These are phyloP conservation scores for Cryptococcus sp. DNA, from an alignment of 1,284 basidiomycete genomes.

Conservation along the genomic window DNA sequence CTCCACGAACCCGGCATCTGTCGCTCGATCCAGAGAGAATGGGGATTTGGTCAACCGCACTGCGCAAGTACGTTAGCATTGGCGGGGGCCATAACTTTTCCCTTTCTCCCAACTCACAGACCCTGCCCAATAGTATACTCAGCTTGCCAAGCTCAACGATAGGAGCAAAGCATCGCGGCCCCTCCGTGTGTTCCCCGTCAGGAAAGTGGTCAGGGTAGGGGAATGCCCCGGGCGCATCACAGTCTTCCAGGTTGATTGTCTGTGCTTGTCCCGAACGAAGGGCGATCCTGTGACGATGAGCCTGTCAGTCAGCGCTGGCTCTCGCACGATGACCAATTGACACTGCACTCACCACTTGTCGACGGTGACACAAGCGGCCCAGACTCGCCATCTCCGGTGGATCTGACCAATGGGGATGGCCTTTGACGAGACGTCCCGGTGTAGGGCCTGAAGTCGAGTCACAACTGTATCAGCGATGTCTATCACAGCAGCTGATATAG, in stretches of 20 bases:
- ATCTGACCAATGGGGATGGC: conserved; percentile 7
- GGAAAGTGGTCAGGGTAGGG: conserved; percentile 15
- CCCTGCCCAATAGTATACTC: conserved; percentile 18
- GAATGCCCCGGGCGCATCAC: conserved; percentile 17
- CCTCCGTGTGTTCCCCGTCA: conserved; percentile 2
- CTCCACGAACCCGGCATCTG: conserved; percentile 12
- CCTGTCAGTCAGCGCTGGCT: too few relatives aligned
- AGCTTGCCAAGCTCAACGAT: conserved; percentile 14
- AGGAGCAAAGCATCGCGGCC: conserved; percentile 18
- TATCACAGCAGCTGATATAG: neutral
- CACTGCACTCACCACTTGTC: conserved; percentile 4
- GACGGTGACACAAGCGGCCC: conserved; percentile 4
- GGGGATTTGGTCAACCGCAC: conserved; percentile 11
- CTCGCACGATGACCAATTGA: neutral
- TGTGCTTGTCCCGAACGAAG: conserved; percentile 13
- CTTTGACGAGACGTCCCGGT: conserved; percentile 5
- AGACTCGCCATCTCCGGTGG: conserved; percentile 6
- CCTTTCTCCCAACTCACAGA: conserved; percentile 9
- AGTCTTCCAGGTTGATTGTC: conserved; percentile 18
- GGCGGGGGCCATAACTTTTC: neutral
- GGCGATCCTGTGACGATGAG: conserved; percentile 2
- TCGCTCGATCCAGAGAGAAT: conserved; percentile 6
- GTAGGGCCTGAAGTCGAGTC: conserved; percentile 4
- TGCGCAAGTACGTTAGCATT: neutral
- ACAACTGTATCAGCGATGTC: neutral